Evolutionary conservation across 2,329 filamentous ascomycete genomes (phyloP).

Genomic region (Clarireedia monteithiana): DNA sequence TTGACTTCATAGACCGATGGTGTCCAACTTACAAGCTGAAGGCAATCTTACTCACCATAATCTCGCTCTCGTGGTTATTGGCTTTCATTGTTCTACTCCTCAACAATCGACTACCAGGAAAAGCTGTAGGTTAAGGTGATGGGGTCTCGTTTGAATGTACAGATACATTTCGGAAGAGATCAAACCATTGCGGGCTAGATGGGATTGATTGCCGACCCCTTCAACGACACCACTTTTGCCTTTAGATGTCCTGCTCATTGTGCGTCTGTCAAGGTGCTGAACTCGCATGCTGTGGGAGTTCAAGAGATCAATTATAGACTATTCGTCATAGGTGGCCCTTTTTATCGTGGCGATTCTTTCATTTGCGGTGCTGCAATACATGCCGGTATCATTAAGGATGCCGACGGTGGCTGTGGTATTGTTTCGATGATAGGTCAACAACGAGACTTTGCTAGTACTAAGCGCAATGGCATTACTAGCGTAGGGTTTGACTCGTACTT

Average conservation of each 20-base stretch:
- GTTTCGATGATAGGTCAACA: slow-evolving; percentile 64
- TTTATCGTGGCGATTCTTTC: slow-evolving; percentile 88
- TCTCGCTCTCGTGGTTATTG: slow-evolving; percentile 60
- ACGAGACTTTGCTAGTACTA: slow-evolving; percentile 53
- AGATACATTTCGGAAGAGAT: slow-evolving; percentile 60
- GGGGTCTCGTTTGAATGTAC: slow-evolving; percentile 47
- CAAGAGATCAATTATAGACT: slow-evolving; percentile 56
- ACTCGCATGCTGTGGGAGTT: slow-evolving; percentile 68
- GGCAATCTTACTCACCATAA: slow-evolving; percentile 47
- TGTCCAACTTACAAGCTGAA: slow-evolving; percentile 53
- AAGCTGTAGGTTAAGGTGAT: slow-evolving; percentile 24
- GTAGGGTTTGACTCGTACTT: slow-evolving; percentile 81
- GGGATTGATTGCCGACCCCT: slow-evolving; percentile 71
- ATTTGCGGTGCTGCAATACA: slow-evolving; percentile 82
- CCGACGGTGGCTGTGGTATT: slow-evolving; percentile 73
- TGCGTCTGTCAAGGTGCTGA: slow-evolving; percentile 54
- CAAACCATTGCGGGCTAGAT: slow-evolving; percentile 67
- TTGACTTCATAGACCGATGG: slow-evolving; percentile 53
- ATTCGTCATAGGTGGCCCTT: slow-evolving; percentile 60
- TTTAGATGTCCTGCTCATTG: slow-evolving; percentile 73
- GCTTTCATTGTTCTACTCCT: slow-evolving; percentile 56
- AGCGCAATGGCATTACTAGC: slow-evolving; percentile 66
- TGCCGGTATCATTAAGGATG: slow-evolving; percentile 66
- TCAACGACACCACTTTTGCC: slow-evolving; percentile 59
- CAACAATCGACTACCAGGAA: slow-evolving; percentile 59